These are phyloP conservation scores for Neurospora sp. DNA, from an alignment of 495 filamentous ascomycete species.

Conservation along the genomic window DNA sequence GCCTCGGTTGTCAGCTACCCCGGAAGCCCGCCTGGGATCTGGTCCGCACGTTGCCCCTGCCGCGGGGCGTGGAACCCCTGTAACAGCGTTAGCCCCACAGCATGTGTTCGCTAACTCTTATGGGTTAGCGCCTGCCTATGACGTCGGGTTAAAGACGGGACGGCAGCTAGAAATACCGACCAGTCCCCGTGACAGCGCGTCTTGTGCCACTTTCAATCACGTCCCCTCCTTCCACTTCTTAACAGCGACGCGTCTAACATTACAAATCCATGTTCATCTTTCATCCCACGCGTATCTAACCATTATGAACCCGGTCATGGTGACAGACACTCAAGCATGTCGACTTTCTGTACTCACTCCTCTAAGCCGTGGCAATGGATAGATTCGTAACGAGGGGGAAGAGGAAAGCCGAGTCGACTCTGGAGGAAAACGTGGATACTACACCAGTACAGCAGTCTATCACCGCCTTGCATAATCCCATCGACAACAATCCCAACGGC, in stretches of 20 bases:
- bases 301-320: background rate
- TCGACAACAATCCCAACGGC: constrained; percentile 2
- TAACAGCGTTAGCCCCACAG: background rate
- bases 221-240: background rate
- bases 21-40: background rate
- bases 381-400: constrained; percentile 35
- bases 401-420: constrained; percentile 21
- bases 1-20: background rate
- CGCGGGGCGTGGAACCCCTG: background rate
- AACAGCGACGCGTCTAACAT: constrained; percentile 3
- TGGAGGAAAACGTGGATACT: background rate
- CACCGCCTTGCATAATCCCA: background rate
- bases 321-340: background rate
- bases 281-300: background rate
- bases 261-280: background rate
- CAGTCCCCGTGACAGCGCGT: constrained; percentile 8
- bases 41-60: background rate
- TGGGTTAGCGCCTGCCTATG: background rate
- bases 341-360: background rate
- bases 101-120: background rate
- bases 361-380: constrained; percentile 24
- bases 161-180: background rate
- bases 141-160: background rate
- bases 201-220: background rate
- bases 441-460: background rate